phyloP scores from a whole-genome alignment of 805 yeast genomes.

The Starmera pachycereana region DNA sequence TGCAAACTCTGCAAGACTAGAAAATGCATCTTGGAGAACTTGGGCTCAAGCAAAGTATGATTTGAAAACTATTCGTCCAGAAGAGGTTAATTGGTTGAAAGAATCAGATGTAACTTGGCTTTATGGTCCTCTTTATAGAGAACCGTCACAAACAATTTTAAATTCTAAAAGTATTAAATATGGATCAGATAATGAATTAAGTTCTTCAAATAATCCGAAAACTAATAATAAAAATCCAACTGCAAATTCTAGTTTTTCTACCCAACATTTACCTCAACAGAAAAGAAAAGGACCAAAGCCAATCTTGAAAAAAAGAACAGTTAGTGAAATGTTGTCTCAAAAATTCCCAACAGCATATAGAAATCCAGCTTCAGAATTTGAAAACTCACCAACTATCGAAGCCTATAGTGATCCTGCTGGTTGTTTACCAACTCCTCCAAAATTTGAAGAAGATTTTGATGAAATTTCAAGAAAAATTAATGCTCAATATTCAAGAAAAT shows the following conservation, averaged over 20 bases:
- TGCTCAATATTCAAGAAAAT: constrained; percentile 13
- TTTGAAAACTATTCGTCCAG: constrained; percentile 78
- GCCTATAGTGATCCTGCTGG: neutral
- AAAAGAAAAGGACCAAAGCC: constrained; percentile 49
- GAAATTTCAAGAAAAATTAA: constrained; percentile 16
- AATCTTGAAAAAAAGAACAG: constrained; percentile 77
- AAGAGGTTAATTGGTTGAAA: constrained; percentile 89
- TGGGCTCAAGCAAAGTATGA: constrained; percentile 90
- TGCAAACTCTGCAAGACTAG: constrained; percentile 72
- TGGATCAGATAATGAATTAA: constrained; percentile 28
- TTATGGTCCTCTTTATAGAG: constrained; percentile 63
- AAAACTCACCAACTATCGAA: constrained; percentile 5
- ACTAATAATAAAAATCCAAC: constrained; percentile 6
- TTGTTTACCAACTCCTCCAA: constrained; percentile 15
- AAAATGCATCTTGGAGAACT: constrained; percentile 94
- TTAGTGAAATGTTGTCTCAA: constrained; percentile 70
- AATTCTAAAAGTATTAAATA: constrained; percentile 17
- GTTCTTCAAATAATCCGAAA: constrained; percentile 12
- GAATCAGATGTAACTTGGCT: constrained; percentile 97
- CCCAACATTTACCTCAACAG: too few species aligned
- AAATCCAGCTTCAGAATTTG: neutral
- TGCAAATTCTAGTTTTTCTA: constrained; percentile 2
- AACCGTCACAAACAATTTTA: constrained; percentile 5
- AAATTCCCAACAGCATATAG: constrained; percentile 20
- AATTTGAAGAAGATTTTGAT: constrained; percentile 18